phyloP scores from a whole-genome alignment of 441 rosid genomes.

The Rhodomyrtus psidioides region DNA sequence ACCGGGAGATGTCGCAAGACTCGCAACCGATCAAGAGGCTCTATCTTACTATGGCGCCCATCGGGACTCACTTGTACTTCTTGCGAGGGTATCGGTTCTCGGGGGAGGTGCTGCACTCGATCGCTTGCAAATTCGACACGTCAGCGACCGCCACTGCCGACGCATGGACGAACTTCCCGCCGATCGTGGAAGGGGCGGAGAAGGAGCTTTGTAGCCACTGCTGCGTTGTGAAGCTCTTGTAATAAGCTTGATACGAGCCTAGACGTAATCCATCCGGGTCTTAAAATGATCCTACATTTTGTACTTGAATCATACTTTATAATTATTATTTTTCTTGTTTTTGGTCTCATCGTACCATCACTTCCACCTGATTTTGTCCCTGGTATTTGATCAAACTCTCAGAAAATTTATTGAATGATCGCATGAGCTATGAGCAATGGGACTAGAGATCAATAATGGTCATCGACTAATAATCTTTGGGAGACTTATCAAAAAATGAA shows the following conservation, averaged over 20 bases:
- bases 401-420: not conserved
- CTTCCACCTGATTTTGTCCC: not conserved
- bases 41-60: slow-evolving; percentile 40
- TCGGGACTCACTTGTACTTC: slow-evolving; percentile 35
- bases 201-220: slow-evolving; percentile 42
- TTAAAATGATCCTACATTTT: not conserved
- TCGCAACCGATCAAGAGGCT: slow-evolving; percentile 7
- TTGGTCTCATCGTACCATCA: not conserved
- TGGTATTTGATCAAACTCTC: not conserved
- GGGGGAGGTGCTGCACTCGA: slow-evolving; percentile 18
- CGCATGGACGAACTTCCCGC: slow-evolving; percentile 37
- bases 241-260: not conserved
- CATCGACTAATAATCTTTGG: not conserved
- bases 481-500: no score
- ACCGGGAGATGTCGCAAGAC: slow-evolving; percentile 9
- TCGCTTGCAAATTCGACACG: slow-evolving; percentile 30
- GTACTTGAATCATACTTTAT: not conserved
- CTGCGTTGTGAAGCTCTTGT: slow-evolving; percentile 20
- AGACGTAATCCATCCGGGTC: not conserved
- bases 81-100: slow-evolving; percentile 24
- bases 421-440: not conserved
- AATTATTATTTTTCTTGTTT: not conserved
- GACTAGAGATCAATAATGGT: not conserved
- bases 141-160: slow-evolving; percentile 5
- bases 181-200: slow-evolving; percentile 25